Evolutionary conservation across 139 green algal species (phyloP).

Genomic region (Zygnema circumcarinatum): DNA sequence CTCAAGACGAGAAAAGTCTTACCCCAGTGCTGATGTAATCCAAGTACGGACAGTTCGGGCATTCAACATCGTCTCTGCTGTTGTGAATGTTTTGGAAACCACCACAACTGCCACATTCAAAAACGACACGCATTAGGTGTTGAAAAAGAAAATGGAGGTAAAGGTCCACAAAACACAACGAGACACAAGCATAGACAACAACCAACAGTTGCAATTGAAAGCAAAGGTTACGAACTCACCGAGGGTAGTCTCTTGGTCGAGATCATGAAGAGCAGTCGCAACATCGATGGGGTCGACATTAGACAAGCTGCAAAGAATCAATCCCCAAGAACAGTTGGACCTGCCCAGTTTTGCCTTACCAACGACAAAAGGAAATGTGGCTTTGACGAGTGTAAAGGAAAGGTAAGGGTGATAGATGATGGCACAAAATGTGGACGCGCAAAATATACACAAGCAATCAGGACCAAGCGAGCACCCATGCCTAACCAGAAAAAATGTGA

Average conservation of each 20-base stretch:
- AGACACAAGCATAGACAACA: not conserved
- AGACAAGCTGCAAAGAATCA: slow-evolving; percentile 73
- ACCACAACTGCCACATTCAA: slow-evolving; percentile 74
- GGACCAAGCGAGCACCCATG: no score
- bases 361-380: not conserved
- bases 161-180: not conserved
- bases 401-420: not conserved
- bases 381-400: not conserved
- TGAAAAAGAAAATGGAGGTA: not conserved
- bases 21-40: slow-evolving; percentile 62
- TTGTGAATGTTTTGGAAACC: slow-evolving; percentile 99
- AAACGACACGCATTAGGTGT: slow-evolving; percentile 27
- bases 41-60: slow-evolving; percentile 85
- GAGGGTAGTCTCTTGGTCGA: slow-evolving; percentile 87
- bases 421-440: no score
- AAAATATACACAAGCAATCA: no score
- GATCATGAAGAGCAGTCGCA: slow-evolving; percentile 81
- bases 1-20: not conserved
- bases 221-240: slow-evolving; percentile 61
- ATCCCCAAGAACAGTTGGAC: not conserved
- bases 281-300: slow-evolving; percentile 99
- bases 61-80: slow-evolving; percentile 99
- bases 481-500: no score
- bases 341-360: slow-evolving; percentile 15
- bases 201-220: slow-evolving; percentile 18